phyloP scores from a whole-genome alignment of 306 rosid species.

The Pyrus bretschneideri region DNA sequence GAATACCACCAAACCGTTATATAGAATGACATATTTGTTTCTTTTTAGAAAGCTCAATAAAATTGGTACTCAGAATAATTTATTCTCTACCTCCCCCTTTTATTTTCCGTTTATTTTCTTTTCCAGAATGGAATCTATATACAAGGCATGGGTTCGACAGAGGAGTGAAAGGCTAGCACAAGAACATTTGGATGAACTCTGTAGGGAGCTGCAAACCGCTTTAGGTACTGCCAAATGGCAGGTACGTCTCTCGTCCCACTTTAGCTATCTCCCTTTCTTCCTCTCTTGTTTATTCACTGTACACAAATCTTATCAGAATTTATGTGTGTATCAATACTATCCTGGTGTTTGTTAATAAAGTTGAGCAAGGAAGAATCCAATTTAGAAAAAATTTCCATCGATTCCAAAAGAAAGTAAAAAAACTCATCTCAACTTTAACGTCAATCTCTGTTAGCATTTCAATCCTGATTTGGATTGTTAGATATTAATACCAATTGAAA shows the following conservation, averaged over 20 bases:
- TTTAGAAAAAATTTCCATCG: not conserved
- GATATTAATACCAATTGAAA: slow-evolving; percentile 10
- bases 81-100: not conserved
- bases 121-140: slow-evolving; percentile 84
- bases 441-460: not conserved
- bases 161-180: slow-evolving; percentile 48
- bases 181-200: slow-evolving; percentile 50
- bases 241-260: slow-evolving; percentile 35
- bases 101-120: not conserved
- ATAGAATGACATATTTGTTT: not conserved
- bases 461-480: not conserved
- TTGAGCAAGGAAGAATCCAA: not conserved
- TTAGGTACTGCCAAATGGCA: slow-evolving; percentile 98
- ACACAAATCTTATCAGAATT: not conserved
- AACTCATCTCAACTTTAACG: not conserved
- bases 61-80: slow-evolving; percentile 7
- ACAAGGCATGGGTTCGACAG: slow-evolving; percentile 69
- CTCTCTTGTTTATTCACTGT: not conserved
- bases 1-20: too few relatives aligned
- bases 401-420: not conserved
- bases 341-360: not conserved
- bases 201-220: slow-evolving; percentile 89
- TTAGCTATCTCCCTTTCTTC: not conserved
- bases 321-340: not conserved
- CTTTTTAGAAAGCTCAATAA: not conserved